Evolutionary conservation across 768 basidiomycete genomes (phyloP), one percentile per base, ranked within the genome.

Genomic region (Inosperma sp.): DNA sequence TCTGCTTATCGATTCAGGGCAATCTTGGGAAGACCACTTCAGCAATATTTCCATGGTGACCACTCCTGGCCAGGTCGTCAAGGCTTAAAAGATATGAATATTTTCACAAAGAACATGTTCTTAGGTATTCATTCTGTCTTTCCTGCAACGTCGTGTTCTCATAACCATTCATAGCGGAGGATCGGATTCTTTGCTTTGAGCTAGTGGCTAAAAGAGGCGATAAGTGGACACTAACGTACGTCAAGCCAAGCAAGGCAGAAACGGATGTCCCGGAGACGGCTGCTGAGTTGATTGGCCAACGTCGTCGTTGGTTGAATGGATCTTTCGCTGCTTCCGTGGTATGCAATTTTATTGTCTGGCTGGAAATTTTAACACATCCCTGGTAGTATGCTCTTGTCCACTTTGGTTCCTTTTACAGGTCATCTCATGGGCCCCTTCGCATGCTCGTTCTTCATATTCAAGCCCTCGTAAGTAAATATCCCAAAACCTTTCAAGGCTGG

Each of bases 381-480:
- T 55, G 55, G 45, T 59, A 92, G 84, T 95, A 95, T 68, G 84
- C 92, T 5, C 69, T 96, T n/a, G 86, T 92, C 61, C 88, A 95
- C 70, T 97, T 95, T 73, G 90, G 87, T 75, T 77, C 80, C 56
- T 77, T 95, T 45, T 98, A 96, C 70, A 79, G 77, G 58, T 92
- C 89, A 23, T 80, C 84, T 10, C 94, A 97, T 61, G 88, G 88
- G 22, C 78, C 90, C 47, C 78, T 95, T 56, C 84, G 95, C 62
- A 91, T 98, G 88, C 86, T 98, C 74, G 93, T 97, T 76, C 83
- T 99, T 67, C 94, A 97, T 63, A 62, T 99, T 40, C 95, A 98
- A 69, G 93, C 84, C 34, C 52, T 97, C 48, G 91, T 92, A 65
- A 55, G 86, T 75, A 10, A 14, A 14, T 33, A 2, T 25, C 21